Base-by-base conservation (phyloP, 1,284 basidiomycete genomes). In the Marasmius fiardii region DNA sequence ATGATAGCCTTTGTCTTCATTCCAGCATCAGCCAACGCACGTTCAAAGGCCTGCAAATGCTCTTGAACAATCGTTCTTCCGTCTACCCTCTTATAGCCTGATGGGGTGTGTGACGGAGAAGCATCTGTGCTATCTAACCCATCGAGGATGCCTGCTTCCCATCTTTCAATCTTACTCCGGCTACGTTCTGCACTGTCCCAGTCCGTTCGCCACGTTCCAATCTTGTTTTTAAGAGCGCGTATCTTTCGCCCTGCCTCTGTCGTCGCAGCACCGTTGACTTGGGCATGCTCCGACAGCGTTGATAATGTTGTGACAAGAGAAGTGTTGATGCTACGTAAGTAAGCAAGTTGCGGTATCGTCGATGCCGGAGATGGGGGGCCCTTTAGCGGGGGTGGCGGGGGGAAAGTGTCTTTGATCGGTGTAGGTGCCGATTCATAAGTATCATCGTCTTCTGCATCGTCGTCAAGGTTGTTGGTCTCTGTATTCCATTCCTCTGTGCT, bases 151-250 rank as follows among this genome's bases (percentile, higher is more conserved):
- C 83, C 85, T 5, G 80, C 77, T 64, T 92, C 90, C 88, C 90
- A 92, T 65, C 76, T 77, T 68, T 90, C 88, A 56, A 92, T 90
- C 67, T 75, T 81, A 55, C 78, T 63, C 41, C 87, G 79, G 63
- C 90, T 92, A 49, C 81, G 78, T 68, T 92, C 90, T 39, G 88
- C 90, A 60, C 83, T 88, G 60, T 92, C 90, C 79, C 85, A 90
- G 54, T 92, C 90, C 34, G 79, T 78, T 54, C 85, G 77, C 85
- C 87, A 89, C 23, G 83, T 87, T 4, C 85, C 86, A 24, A 92
- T 70, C 63, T 88, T 89, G 65, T 92, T 92, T 73, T 90, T 90
- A 57, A 91, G 70, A 18, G 88, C 86, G 47, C 90, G 85, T 53
- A 92, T 85, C 71, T 88, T 90, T 50, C 90, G 78, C 44, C 90